These are phyloP conservation scores for Fusarium armeniacum DNA, from an alignment of 2,329 filamentous ascomycete species.

Conservation along the genomic window DNA sequence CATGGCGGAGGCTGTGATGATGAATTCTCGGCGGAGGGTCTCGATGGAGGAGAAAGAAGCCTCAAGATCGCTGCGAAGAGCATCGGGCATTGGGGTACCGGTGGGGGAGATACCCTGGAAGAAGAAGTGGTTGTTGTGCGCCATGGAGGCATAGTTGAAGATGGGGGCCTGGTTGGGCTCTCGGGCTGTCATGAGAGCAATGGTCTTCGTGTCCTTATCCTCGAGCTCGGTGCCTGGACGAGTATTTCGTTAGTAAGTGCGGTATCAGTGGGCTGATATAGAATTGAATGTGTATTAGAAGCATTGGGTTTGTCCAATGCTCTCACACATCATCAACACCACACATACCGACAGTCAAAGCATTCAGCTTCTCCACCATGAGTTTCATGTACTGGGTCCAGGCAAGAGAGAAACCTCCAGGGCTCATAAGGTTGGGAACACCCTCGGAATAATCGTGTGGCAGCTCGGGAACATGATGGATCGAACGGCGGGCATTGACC, in stretches of 20 bases:
- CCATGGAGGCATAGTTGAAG: slow-evolving; percentile 98
- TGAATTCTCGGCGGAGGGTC: slow-evolving; percentile 83
- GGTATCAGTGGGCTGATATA: slow-evolving; percentile 2
- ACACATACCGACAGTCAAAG: slow-evolving; percentile 76
- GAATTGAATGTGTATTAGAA: slow-evolving; percentile 1
- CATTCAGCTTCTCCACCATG: slow-evolving; percentile 82
- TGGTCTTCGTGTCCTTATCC: slow-evolving; percentile 72
- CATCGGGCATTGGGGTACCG: slow-evolving; percentile 67
- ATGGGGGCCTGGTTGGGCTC: slow-evolving; percentile 80
- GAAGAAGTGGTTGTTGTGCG: slow-evolving; percentile 91
- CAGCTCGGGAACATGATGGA: slow-evolving; percentile 65
- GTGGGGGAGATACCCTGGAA: slow-evolving; percentile 68
- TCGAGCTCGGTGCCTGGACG: slow-evolving; percentile 74
- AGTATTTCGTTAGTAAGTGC: slow-evolving; percentile 27
- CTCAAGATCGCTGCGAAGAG: slow-evolving; percentile 72
- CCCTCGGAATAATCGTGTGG: slow-evolving; percentile 63
- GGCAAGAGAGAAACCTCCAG: slow-evolving; percentile 78
- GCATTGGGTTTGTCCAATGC: slow-evolving; percentile 22
- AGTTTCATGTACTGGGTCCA: slow-evolving; percentile 87
- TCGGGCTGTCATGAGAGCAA: slow-evolving; percentile 82
- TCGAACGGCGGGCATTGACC: slow-evolving; percentile 56
- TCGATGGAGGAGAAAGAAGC: slow-evolving; percentile 85
- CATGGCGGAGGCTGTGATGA: slow-evolving; percentile 87
- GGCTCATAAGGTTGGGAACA: slow-evolving; percentile 79
- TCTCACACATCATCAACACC: neutral